These are phyloP conservation scores for Durotheca rogersii DNA, from an alignment of 495 filamentous ascomycete genomes.

Conservation along the genomic window DNA sequence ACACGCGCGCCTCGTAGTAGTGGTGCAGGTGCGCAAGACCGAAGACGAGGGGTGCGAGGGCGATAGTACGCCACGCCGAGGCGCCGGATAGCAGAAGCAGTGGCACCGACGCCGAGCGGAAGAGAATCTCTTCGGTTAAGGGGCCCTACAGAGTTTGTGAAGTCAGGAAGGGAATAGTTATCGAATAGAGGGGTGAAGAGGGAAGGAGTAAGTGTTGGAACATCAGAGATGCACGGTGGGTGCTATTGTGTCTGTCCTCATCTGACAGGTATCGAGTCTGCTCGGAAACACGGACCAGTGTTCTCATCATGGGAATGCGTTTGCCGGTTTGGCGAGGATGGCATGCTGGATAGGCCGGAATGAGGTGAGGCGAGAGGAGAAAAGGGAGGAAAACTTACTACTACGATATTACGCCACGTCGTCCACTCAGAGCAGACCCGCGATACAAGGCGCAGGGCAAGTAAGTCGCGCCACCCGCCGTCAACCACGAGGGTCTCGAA, in stretches of 20 bases:
- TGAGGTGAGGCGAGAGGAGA: too few species aligned
- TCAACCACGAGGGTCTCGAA: slow-evolving; percentile 74
- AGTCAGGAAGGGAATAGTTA: too few species aligned
- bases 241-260: slow-evolving; percentile 77
- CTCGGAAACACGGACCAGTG: slow-evolving; percentile 99
- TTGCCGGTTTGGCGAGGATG: not conserved
- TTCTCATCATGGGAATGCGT: slow-evolving; percentile 55
- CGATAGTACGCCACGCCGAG: too few species aligned
- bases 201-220: too few species aligned
- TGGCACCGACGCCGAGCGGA: slow-evolving; percentile 80
- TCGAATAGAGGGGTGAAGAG: slow-evolving; percentile 5
- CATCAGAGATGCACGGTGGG: slow-evolving; percentile 87
- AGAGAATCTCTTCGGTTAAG: slow-evolving; percentile 89
- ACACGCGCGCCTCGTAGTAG: slow-evolving; percentile 89
- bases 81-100: too few species aligned
- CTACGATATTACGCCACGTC: slow-evolving; percentile 58
- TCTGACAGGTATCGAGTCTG: slow-evolving; percentile 92
- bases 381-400: slow-evolving; percentile 38
- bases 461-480: slow-evolving; percentile 66
- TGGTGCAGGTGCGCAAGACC: slow-evolving; percentile 95
- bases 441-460: slow-evolving; percentile 39
- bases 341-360: too few species aligned
- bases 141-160: too few species aligned
- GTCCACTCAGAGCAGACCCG: slow-evolving; percentile 47
- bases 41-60: slow-evolving; percentile 84